Evolutionary conservation across 495 filamentous ascomycete genomes (phyloP), one percentile per base, ranked within the genome.

Genomic region (Penicillium salamii): DNA sequence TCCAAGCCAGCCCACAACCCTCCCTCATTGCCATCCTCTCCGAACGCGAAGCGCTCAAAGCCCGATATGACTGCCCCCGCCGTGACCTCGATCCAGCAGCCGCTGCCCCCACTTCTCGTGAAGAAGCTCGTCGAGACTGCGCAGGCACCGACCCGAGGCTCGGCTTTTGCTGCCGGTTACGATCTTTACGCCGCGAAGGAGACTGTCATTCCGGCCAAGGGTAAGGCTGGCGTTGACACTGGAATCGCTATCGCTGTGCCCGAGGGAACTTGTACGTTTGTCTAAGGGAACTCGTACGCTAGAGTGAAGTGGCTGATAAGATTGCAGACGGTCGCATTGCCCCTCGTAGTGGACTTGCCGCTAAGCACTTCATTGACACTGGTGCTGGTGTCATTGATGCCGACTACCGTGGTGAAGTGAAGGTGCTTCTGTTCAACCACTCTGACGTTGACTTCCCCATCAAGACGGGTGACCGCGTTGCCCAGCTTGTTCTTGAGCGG

Each of bases 381-480:
- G 90, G 92, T 47, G 93, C 93, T 2, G 93, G 93, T 26, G 93
- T 98, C 43, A 96, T 98, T 62, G 93, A 98, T 73, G 90, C 91
- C 7, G 93, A 98, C 66, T 98, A 98, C 76, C 82, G 93, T 19
- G 93, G 93, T 14, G 88, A 87, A 52, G 86, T 98, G 53, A 95
- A 91, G 77, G 86, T 98, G 17, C 75, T 98, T 57, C 78, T 98
- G 32, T 96, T 97, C 63, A 98, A 98, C 76, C 86, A 95, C 69
- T 77, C 76, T 12, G 91, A 93, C 12, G 74, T 69, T 15, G 91
- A 96, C 59, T 97, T 93, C 59, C 74, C 78, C 42, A 78, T 98
- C 52, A 85, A 85, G 67, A 84, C 82, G 61, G 91, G 92, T 18
- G 92, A 98, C 63, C 82, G 93, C 32, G 72, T 97, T 59, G 93